Conservation (phyloP, 208 protist genomes). For the Polymyxa betae region DNA sequence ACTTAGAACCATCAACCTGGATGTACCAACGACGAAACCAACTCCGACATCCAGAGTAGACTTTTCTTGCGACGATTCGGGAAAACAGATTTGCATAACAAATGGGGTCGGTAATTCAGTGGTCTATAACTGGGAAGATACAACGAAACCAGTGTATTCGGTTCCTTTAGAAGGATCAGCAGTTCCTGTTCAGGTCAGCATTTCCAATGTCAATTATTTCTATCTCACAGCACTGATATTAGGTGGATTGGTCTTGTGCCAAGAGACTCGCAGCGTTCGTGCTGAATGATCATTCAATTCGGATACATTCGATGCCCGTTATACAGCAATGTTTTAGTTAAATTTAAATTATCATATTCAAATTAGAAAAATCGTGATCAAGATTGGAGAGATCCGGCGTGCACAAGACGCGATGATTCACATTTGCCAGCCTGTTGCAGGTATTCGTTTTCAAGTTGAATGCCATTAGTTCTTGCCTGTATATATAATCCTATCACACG, state of each 20-base stretch:
- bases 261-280: neutral
- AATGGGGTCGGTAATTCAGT: neutral
- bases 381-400: neutral
- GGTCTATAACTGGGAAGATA: slow-evolving; percentile 29
- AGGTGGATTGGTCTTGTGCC: neutral
- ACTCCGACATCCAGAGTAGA: neutral
- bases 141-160: neutral
- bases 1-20: neutral
- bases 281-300: slow-evolving; percentile 16
- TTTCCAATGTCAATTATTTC: no score
- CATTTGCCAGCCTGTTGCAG: neutral
- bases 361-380: neutral
- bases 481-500: slow-evolving; percentile 24
- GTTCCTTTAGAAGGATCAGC: neutral
- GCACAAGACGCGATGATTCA: neutral
- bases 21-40: neutral
- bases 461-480: neutral
- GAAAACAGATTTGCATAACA: neutral
- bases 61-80: neutral
- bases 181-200: neutral
- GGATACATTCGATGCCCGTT: neutral
- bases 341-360: slow-evolving; percentile 26
- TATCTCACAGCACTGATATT: neutral
- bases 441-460: neutral
- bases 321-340: neutral